A percentile compares a stretch with the other conserved stretches of the same genome.
Evolutionary conservation across 1,284 basidiomycete genomes (phyloP).

Genomic region (Heterobasidion irregulare): DNA sequence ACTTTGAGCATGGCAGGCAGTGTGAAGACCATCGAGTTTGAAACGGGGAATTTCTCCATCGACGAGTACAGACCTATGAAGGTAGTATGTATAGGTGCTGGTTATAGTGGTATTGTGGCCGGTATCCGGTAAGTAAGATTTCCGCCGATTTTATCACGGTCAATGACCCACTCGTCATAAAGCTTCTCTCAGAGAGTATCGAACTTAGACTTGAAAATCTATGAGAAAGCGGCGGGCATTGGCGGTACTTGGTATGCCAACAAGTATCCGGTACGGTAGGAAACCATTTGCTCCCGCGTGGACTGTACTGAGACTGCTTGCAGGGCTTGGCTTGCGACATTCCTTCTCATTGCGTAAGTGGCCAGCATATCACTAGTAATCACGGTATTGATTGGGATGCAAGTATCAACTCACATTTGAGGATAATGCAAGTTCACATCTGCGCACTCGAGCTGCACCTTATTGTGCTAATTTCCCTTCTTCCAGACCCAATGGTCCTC

Average conservation of each 20-base stretch:
- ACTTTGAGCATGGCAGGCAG: neutral
- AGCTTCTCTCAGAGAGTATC: slow-evolving; percentile 47
- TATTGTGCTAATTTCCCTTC: neutral
- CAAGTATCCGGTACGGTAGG: slow-evolving; percentile 20
- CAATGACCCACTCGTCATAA: neutral
- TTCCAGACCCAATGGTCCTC: slow-evolving; percentile 47
- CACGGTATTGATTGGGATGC: neutral
- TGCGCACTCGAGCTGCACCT: neutral
- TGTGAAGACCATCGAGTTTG: neutral
- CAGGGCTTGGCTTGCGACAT: slow-evolving; percentile 44
- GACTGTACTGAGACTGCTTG: neutral
- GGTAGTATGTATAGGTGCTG: slow-evolving; percentile 41
- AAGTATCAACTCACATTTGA: slow-evolving; percentile 57
- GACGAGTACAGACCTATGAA: slow-evolving; percentile 39
- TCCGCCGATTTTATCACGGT: neutral
- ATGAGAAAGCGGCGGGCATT: slow-evolving; percentile 48
- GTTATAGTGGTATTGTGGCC: slow-evolving; percentile 44
- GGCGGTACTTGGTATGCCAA: slow-evolving; percentile 51
- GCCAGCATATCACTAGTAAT: neutral
- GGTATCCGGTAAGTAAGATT: slow-evolving; percentile 33
- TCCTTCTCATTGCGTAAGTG: slow-evolving; percentile 40
- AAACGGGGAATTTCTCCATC: slow-evolving; percentile 22
- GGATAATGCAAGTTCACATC: slow-evolving; percentile 27
- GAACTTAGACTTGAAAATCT: slow-evolving; percentile 47
- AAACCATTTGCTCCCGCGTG: neutral